Percentiles rank a stretch among this genome's conserved stretches.
These are phyloP conservation scores for Aspergillus sp. DNA, from an alignment of 2,329 filamentous ascomycete species.

Conservation along the genomic window DNA sequence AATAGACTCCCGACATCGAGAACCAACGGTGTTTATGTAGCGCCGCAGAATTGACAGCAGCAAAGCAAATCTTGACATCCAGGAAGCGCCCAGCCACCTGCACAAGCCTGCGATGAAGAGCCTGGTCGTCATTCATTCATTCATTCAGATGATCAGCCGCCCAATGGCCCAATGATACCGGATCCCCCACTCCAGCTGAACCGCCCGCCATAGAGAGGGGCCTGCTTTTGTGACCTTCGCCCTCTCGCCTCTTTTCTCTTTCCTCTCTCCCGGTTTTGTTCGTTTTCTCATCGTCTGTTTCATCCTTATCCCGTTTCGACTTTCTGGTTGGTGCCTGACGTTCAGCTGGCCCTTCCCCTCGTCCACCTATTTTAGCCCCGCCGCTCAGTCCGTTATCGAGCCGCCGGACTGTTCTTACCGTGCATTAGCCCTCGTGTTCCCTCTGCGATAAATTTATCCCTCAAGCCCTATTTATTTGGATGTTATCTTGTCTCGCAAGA, in stretches of 20 bases:
- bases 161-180: slow-evolving; percentile 18
- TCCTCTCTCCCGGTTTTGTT: slow-evolving; percentile 1
- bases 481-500: background rate
- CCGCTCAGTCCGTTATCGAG: background rate
- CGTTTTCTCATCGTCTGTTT: slow-evolving; percentile 4
- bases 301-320: background rate
- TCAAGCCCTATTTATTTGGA: background rate
- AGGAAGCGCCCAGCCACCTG: background rate
- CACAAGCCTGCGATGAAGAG: background rate
- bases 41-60: background rate
- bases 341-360: slow-evolving; percentile 1
- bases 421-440: slow-evolving; percentile 8
- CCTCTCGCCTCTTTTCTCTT: slow-evolving; percentile 7
- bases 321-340: background rate
- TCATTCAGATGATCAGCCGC: slow-evolving; percentile 14
- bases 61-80: background rate
- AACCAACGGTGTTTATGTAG: background rate
- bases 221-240: slow-evolving; percentile 5
- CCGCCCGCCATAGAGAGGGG: slow-evolving; percentile 13
- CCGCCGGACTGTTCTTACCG: slow-evolving; percentile 3
- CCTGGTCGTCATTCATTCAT: slow-evolving; percentile 10
- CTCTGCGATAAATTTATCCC: background rate
- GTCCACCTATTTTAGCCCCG: background rate
- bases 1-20: background rate
- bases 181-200: slow-evolving; percentile 24